phyloP scores from a whole-genome alignment of 176 grass and related monocot species.

The Avena atlantica region DNA sequence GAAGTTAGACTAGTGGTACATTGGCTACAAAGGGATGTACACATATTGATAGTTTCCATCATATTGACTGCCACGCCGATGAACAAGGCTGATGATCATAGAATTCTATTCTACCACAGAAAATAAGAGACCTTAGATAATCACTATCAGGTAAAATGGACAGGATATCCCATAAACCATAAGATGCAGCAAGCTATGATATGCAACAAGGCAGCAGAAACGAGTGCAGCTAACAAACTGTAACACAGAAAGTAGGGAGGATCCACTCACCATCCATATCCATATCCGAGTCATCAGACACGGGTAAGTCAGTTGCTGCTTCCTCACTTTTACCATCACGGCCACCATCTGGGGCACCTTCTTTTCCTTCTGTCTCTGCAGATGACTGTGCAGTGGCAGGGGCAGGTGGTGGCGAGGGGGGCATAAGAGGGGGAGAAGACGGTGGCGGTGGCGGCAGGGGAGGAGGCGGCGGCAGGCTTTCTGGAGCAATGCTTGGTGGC shows the following conservation, averaged over 20 bases:
- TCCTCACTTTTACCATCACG: constrained; percentile 30
- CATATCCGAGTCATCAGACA: constrained; percentile 92
- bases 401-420: constrained; percentile 23
- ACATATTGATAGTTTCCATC: constrained; percentile 24
- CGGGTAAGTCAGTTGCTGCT: constrained; percentile 48
- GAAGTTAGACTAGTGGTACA: constrained; percentile 18
- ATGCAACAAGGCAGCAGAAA: constrained; percentile 22
- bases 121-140: neutral
- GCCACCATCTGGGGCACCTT: constrained; percentile 30
- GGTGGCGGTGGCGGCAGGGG: constrained; percentile 45
- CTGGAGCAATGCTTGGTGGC: constrained; percentile 27
- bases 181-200: neutral
- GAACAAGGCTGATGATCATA: constrained; percentile 8
- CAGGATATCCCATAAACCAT: constrained; percentile 21
- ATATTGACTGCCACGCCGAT: constrained; percentile 23
- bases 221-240: neutral
- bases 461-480: constrained; percentile 46
- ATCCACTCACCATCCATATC: constrained; percentile 83
- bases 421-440: constrained; percentile 44
- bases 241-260: constrained; percentile 2
- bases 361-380: constrained; percentile 20
- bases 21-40: neutral
- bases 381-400: constrained; percentile 31
- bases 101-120: constrained; percentile 5
- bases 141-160: constrained; percentile 13